Conservation (phyloP, 768 basidiomycete species). For the Lepiota brunneoincarnata region DNA sequence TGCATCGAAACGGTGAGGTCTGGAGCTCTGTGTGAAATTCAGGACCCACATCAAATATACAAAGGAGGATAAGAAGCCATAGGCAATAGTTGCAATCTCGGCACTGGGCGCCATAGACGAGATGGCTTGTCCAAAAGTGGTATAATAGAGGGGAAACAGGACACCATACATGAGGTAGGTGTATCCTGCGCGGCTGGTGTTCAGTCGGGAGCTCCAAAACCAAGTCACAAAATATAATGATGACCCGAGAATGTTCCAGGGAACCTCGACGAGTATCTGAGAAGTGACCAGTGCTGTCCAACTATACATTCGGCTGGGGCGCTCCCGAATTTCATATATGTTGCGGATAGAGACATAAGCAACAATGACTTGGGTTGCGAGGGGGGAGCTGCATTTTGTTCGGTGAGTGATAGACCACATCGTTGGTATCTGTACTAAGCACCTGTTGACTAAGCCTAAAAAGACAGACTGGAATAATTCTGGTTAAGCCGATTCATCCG, state of each 20-base stretch:
- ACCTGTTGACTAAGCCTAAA: slow-evolving; percentile 48
- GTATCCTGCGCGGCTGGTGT: slow-evolving; percentile 50
- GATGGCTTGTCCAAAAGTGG: slow-evolving; percentile 19
- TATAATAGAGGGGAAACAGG: slow-evolving; percentile 18
- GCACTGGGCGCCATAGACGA: slow-evolving; percentile 55
- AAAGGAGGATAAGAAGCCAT: slow-evolving; percentile 52
- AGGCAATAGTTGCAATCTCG: slow-evolving; percentile 52
- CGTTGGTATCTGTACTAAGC: background rate
- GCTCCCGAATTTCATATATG: slow-evolving; percentile 66
- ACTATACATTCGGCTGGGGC: slow-evolving; percentile 61
- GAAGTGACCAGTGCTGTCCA: slow-evolving; percentile 60
- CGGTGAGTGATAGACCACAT: slow-evolving; percentile 1
- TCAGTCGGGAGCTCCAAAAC: slow-evolving; percentile 70
- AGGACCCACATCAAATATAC: slow-evolving; percentile 53
- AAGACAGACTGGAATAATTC: slow-evolving; percentile 48
- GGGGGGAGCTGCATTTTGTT: slow-evolving; percentile 34
- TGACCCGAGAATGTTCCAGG: slow-evolving; percentile 60
- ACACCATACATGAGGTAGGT: slow-evolving; percentile 53
- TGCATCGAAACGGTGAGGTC: slow-evolving; percentile 15
- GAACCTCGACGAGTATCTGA: slow-evolving; percentile 54
- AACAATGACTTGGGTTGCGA: slow-evolving; percentile 63
- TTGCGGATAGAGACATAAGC: slow-evolving; percentile 56
- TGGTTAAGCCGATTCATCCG: background rate
- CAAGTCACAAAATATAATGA: slow-evolving; percentile 61
- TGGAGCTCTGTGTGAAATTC: too few relatives aligned